phyloP scores from a whole-genome alignment of 2,329 filamentous ascomycete genomes.

The Aspergillus brunneoviolaceus region DNA sequence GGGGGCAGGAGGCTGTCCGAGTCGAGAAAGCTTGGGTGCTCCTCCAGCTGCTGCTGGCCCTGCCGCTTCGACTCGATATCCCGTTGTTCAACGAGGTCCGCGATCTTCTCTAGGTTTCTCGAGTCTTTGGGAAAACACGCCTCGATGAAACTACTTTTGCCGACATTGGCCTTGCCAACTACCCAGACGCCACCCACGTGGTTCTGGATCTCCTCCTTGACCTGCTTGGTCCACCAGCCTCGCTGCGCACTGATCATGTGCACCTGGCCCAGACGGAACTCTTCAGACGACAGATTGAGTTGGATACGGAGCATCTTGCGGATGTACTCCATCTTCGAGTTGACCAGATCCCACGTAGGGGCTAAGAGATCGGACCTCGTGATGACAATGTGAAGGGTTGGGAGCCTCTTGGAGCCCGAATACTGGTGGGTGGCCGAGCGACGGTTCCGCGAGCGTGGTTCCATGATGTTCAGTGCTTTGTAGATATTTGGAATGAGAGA shows the following conservation, averaged over 20 bases:
- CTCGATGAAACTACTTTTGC: conserved; percentile 90
- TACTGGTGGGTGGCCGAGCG: conserved; percentile 68
- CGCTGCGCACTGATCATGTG: conserved; percentile 81
- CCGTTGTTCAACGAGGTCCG: conserved; percentile 34
- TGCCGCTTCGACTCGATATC: conserved; percentile 19
- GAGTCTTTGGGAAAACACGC: conserved; percentile 77
- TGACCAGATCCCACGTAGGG: conserved; percentile 78
- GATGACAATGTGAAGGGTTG: conserved; percentile 87
- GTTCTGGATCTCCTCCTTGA: conserved; percentile 83
- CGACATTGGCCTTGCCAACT: conserved; percentile 97
- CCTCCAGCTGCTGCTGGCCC: conserved; percentile 16
- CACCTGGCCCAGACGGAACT: conserved; percentile 84
- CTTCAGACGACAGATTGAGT: conserved; percentile 64
- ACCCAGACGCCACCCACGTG: conserved; percentile 89
- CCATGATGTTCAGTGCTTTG: conserved; percentile 67
- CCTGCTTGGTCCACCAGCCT: conserved; percentile 83
- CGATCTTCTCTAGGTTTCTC: conserved; percentile 45
- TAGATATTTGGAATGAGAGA: conserved; percentile 79
- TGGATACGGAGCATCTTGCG: conserved; percentile 73
- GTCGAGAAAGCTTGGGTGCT: conserved; percentile 24
- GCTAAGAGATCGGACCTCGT: conserved; percentile 84
- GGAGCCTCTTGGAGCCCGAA: conserved; percentile 65
- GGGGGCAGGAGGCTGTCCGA: conserved; percentile 68
- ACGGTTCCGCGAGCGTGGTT: conserved; percentile 76
- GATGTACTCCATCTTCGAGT: conserved; percentile 82